Conservation (phyloP, 1,139 yeast genomes). For the Kodamaea alishanica region DNA sequence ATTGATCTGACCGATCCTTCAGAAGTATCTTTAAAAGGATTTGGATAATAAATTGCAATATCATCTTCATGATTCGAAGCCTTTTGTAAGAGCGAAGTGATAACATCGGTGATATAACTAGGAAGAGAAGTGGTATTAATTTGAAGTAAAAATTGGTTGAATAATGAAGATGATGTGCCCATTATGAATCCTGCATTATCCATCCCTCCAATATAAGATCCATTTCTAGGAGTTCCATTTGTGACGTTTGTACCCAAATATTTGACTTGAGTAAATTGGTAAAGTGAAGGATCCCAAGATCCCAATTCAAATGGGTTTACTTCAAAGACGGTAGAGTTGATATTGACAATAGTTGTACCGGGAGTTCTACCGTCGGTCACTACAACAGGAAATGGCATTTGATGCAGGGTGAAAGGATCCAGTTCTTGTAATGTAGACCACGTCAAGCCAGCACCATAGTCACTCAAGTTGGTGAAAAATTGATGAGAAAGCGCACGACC, state of each 20-base stretch:
- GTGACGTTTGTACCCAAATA: slow-evolving; percentile 69
- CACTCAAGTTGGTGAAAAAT: slow-evolving; percentile 55
- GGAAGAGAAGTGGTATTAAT: slow-evolving; percentile 23
- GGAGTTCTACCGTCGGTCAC: slow-evolving; percentile 80
- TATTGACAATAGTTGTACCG: slow-evolving; percentile 49
- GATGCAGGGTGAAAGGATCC: slow-evolving; percentile 51
- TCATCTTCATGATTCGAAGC: slow-evolving; percentile 17
- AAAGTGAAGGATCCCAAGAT: slow-evolving; percentile 79
- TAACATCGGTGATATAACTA: slow-evolving; percentile 14
- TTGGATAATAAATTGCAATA: slow-evolving; percentile 23
- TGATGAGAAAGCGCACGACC: slow-evolving; percentile 82
- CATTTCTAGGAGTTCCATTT: slow-evolving; percentile 49
- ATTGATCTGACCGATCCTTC: slow-evolving; percentile 15
- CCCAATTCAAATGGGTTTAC: slow-evolving; percentile 82
- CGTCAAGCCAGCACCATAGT: slow-evolving; percentile 60
- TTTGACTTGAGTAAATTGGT: slow-evolving; percentile 62
- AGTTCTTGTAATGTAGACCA: slow-evolving; percentile 60
- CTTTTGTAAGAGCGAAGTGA: slow-evolving; percentile 15
- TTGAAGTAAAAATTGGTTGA: slow-evolving; percentile 27
- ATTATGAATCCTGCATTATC: slow-evolving; percentile 45
- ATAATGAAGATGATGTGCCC: slow-evolving; percentile 46
- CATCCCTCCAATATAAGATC: slow-evolving; percentile 30
- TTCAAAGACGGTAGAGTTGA: slow-evolving; percentile 75
- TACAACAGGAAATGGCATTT: slow-evolving; percentile 82
- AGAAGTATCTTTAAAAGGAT: slow-evolving; percentile 19